Percentiles rank a stretch among this genome's conserved stretches.
Conservation (phyloP, 176 grass and related monocot species). For the Ensete ventricosum region DNA sequence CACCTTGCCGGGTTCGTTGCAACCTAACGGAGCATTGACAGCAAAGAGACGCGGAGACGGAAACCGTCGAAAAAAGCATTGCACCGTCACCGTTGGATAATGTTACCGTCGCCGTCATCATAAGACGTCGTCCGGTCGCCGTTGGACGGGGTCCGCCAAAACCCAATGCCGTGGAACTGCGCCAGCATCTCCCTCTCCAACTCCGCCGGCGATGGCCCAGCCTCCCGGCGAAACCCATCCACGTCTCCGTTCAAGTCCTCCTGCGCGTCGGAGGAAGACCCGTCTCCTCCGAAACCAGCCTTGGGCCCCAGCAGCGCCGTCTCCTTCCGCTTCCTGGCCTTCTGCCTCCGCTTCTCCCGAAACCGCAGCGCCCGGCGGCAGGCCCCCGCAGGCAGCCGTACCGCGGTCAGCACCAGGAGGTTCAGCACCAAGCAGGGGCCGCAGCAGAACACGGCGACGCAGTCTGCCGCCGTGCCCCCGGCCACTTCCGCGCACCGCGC, state of each 20-base stretch:
- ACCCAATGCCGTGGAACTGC: conserved; percentile 58
- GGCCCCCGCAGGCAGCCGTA: conserved; percentile 50
- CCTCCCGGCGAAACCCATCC: not conserved
- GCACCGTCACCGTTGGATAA: no score
- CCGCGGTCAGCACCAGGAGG: conserved; percentile 44
- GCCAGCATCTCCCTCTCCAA: conserved; percentile 25
- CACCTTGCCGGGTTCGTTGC: no score
- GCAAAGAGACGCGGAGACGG: no score
- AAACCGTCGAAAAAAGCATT: no score
- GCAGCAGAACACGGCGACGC: conserved; percentile 61
- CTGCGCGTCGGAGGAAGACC: not conserved
- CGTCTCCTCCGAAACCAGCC: not conserved
- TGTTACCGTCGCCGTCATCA: no score
- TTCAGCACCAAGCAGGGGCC: conserved; percentile 53
- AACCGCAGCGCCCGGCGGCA: conserved; percentile 30
- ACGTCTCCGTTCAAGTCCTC: conserved; percentile 15
- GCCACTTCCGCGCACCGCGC: conserved; percentile 44
- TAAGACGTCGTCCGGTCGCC: no score
- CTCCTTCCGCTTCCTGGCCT: not conserved
- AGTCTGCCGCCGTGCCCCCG: conserved; percentile 56
- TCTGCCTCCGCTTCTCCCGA: not conserved
- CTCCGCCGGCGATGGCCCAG: not conserved
- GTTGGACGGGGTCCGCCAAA: conserved; percentile 40
- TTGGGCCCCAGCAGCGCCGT: not conserved
- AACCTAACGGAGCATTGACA: no score